Evolutionary conservation across 2,329 filamentous ascomycete genomes (phyloP).

Genomic region (Davidsoniella virescens): DNA sequence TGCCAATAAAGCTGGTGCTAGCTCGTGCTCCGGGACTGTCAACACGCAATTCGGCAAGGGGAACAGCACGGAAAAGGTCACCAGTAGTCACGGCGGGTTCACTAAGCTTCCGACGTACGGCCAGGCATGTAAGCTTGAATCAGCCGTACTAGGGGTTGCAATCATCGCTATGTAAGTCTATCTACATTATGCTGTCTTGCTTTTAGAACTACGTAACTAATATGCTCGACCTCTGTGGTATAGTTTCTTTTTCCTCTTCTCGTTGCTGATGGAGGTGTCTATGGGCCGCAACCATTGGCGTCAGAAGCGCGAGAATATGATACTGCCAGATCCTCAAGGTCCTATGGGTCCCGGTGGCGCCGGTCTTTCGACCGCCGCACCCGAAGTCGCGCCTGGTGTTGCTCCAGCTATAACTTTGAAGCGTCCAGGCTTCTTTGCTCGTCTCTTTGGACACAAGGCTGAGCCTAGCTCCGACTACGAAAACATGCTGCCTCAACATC

Average conservation of each 20-base stretch:
- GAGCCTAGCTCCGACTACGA: conserved; percentile 16
- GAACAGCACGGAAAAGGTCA: conserved; percentile 20
- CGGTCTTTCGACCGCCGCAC: background rate
- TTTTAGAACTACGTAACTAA: background rate
- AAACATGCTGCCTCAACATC: conserved; percentile 24
- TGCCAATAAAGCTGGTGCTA: conserved; percentile 52
- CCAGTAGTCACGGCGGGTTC: conserved; percentile 24
- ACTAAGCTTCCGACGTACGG: conserved; percentile 30
- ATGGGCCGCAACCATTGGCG: conserved; percentile 57
- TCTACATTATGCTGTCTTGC: background rate
- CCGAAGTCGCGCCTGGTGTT: background rate
- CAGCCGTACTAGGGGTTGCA: conserved; percentile 58
- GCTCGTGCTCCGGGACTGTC: conserved; percentile 43
- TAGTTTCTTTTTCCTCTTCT: conserved; percentile 60
- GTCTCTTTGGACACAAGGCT: conserved; percentile 20
- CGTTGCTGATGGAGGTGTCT: conserved; percentile 50
- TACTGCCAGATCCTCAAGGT: conserved; percentile 33
- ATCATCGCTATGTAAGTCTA: conserved; percentile 56
- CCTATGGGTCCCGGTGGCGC: conserved; percentile 8
- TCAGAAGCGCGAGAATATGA: conserved; percentile 38
- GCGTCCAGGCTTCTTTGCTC: conserved; percentile 19
- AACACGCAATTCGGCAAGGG: conserved; percentile 51
- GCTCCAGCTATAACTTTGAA: conserved; percentile 17
- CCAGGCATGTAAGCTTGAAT: conserved; percentile 57
- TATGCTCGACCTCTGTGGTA: background rate